These are phyloP conservation scores for Botryotinia globosa DNA, from an alignment of 2,329 filamentous ascomycete species.

Conservation along the genomic window DNA sequence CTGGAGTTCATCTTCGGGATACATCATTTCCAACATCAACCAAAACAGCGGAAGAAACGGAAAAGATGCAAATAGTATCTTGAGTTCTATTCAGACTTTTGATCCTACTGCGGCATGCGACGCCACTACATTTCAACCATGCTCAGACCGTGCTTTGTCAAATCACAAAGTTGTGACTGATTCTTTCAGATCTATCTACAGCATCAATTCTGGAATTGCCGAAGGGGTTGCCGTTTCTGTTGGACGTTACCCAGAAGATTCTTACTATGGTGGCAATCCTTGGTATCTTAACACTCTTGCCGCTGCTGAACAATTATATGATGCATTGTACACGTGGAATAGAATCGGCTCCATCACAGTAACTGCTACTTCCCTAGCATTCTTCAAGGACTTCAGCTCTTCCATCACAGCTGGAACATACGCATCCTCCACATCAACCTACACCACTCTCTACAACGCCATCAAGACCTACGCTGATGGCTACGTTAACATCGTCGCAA, in stretches of 20 bases:
- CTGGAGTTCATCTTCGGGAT: slow-evolving; percentile 59
- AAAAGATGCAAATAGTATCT: slow-evolving; percentile 69
- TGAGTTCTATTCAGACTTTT: slow-evolving; percentile 65
- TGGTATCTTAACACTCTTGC: slow-evolving; percentile 78
- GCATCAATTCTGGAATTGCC: slow-evolving; percentile 63
- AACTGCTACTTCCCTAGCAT: slow-evolving; percentile 61
- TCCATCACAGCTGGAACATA: slow-evolving; percentile 62
- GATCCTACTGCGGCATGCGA: slow-evolving; percentile 67
- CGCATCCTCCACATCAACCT: slow-evolving; percentile 55
- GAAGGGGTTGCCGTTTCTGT: slow-evolving; percentile 59
- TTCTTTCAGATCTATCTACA: slow-evolving; percentile 69
- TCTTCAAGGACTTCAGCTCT: slow-evolving; percentile 67
- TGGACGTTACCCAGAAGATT: slow-evolving; percentile 69
- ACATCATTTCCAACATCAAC: slow-evolving; percentile 68
- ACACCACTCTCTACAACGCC: slow-evolving; percentile 59
- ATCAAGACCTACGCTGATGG: slow-evolving; percentile 62
- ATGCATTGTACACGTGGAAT: slow-evolving; percentile 71
- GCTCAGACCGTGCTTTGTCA: slow-evolving; percentile 54
- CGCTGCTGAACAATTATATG: slow-evolving; percentile 77
- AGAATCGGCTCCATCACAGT: slow-evolving; percentile 60
- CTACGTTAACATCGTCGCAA: slow-evolving; percentile 49
- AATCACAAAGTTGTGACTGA: slow-evolving; percentile 76
- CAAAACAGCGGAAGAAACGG: slow-evolving; percentile 59
- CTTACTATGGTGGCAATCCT: slow-evolving; percentile 75
- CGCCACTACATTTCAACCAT: slow-evolving; percentile 70